phyloP scores from a whole-genome alignment of 23 red algal genomes.

The Gracilaria domingensis region DNA sequence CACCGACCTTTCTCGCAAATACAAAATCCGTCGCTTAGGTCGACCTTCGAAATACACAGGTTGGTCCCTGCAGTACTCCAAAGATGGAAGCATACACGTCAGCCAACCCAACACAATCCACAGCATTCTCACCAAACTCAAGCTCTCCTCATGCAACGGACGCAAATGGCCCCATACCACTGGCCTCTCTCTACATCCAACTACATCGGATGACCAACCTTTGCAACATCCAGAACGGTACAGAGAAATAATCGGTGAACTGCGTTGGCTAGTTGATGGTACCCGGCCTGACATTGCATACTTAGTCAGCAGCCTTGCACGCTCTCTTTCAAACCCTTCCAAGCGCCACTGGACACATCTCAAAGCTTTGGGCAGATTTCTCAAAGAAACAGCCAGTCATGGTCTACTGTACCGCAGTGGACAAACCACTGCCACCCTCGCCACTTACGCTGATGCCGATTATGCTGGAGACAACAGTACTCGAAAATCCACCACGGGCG shows the following conservation, averaged over 20 bases:
- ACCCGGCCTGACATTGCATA: conserved; percentile 3
- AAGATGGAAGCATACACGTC: conserved; percentile 2
- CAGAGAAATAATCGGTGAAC: conserved; percentile 2
- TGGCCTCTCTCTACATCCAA: background rate
- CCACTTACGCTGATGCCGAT: background rate
- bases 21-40: conserved; percentile 2
- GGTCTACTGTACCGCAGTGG: background rate
- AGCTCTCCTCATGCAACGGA: background rate
- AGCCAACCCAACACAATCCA: background rate
- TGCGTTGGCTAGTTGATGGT: background rate
- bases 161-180: background rate
- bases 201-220: background rate
- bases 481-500: background rate
- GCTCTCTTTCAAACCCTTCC: background rate
- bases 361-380: background rate
- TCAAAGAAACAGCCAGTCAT: background rate
- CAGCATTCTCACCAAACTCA: background rate
- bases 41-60: background rate
- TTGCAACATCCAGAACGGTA: background rate
- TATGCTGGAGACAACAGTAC: background rate
- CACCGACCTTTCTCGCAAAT: background rate
- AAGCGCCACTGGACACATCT: background rate
- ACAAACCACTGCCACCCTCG: too few relatives aligned
- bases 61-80: background rate
- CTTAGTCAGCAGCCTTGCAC: background rate